Evolutionary conservation across 352 stramenopile species (phyloP).

Genomic region (Saprolegnia parasitica): DNA sequence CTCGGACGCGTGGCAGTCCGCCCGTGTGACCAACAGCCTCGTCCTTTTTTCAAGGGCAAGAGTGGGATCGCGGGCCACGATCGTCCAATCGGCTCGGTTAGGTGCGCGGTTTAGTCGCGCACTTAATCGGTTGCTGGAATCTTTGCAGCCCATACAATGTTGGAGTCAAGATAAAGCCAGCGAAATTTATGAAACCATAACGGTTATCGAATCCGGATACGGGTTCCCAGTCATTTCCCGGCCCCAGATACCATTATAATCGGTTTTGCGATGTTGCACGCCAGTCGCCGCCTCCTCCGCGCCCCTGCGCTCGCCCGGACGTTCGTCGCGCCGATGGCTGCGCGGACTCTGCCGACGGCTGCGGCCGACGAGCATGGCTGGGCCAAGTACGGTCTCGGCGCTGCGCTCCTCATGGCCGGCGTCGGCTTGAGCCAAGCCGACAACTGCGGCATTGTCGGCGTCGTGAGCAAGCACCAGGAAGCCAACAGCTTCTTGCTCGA

Average conservation of each 20-base stretch:
- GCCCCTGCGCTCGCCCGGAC: conserved; percentile 9
- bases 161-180: not conserved
- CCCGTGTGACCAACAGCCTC: not conserved
- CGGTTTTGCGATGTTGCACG: conserved; percentile 17
- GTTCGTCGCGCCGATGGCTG: conserved; percentile 7
- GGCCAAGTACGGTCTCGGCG: conserved; percentile 13
- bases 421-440: conserved; percentile 31
- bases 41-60: not conserved
- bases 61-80: not conserved
- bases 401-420: conserved; percentile 1
- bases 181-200: conserved; percentile 1
- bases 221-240: not conserved
- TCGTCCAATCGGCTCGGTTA: not conserved
- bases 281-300: conserved; percentile 16
- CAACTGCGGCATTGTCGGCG: conserved; percentile 74
- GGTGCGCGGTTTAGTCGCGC: not conserved
- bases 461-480: conserved; percentile 61
- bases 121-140: not conserved
- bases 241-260: not conserved
- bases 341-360: not conserved
- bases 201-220: conserved; percentile 2
- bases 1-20: not conserved
- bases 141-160: not conserved
- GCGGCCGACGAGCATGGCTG: conserved; percentile 8
- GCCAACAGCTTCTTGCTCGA: conserved; percentile 80